phyloP scores from a whole-genome alignment of 495 filamentous ascomycete species.

The Aspergillus baeticus region DNA sequence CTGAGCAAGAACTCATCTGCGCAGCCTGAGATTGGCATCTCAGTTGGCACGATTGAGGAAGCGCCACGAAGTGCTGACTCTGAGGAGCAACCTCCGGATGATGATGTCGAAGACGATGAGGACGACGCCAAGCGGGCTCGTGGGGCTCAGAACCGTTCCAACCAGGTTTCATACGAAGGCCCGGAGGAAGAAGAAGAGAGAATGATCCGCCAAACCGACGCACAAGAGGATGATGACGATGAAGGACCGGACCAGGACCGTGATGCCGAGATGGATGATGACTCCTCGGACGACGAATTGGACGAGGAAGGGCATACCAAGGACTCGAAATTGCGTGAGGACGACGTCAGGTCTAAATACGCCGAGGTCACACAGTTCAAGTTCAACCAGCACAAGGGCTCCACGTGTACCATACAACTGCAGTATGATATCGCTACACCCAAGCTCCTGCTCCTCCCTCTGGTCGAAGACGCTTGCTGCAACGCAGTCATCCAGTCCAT shows the following conservation, averaged over 20 bases:
- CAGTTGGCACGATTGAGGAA: constrained; percentile 67
- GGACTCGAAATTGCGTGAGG: constrained; percentile 55
- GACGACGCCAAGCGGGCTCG: constrained; percentile 85
- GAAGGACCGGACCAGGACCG: constrained; percentile 35
- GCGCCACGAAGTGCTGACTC: constrained; percentile 47
- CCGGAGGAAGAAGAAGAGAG: constrained; percentile 89
- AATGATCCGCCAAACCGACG: constrained; percentile 53
- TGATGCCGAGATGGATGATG: constrained; percentile 34
- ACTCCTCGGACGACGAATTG: constrained; percentile 33
- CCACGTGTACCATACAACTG: constrained; percentile 75
- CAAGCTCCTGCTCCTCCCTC: constrained; percentile 88
- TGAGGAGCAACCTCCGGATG: constrained; percentile 65
- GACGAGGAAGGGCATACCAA: constrained; percentile 39
- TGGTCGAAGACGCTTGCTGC: constrained; percentile 76
- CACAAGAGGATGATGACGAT: constrained; percentile 40
- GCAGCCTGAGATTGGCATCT: constrained; percentile 78
- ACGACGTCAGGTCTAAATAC: constrained; percentile 63
- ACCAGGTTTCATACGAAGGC: constrained; percentile 84
- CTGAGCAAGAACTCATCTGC: constrained; percentile 60
- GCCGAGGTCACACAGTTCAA: constrained; percentile 69
- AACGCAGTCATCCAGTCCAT: constrained; percentile 86
- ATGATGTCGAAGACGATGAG: constrained; percentile 73
- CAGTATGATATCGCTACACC: constrained; percentile 79
- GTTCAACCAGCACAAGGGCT: constrained; percentile 73
- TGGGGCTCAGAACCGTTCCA: constrained; percentile 66